Base-by-base conservation (phyloP, 805 yeast species). In the Zygosaccharomyces gambellarensis region DNA sequence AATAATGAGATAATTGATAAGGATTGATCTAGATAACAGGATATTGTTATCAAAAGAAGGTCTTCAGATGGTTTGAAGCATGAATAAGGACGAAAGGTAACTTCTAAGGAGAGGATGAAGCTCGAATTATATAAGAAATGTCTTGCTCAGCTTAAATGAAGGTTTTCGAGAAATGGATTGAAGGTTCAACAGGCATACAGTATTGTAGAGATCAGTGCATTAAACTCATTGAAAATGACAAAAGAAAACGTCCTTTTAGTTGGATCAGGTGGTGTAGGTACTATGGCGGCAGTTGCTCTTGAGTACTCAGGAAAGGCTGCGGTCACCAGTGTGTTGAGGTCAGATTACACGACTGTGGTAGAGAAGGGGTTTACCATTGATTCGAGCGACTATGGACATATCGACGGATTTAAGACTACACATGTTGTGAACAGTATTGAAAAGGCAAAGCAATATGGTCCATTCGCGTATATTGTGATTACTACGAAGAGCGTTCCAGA, bases 261-360 rank as follows among this genome's bases (percentile, higher is more conserved):
- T 19, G 94, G 94, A 4, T 72, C 85, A 45, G 95, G 94, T 11
- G 94, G 90, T 32, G 90, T 86, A 11, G 95, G 94, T 27, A 71
- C 83, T 29, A 76, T 85, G 39, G 82, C 83, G 2, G 85, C 92
- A 0, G 75, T 80, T 42, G 78, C 85, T 0, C 69, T 86, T 28
- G 77, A 75, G 52, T 58, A 61, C 34, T 70, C 74, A 40, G 76
- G 76, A 1, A 67, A 71, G 29, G 72, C 77, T 4, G 73, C 72
- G 29, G 82, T 82, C 9, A 76, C 87, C 1, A 71, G 78, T 8
- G 80, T 83, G 10, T 71, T 82, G n/a, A 73, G 88, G 59, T 78
- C 85, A 14, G 81, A 79, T 56, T 82, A 79, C 62, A 75, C 77
- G 7, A 51, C 53, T 5, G 79, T 80, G 34, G 53, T 55, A n/a